A percentile compares a stretch with the other conserved stretches of the same genome.
phyloP scores from a whole-genome alignment of 1,139 yeast species.

The Sugiyamaella novakii region DNA sequence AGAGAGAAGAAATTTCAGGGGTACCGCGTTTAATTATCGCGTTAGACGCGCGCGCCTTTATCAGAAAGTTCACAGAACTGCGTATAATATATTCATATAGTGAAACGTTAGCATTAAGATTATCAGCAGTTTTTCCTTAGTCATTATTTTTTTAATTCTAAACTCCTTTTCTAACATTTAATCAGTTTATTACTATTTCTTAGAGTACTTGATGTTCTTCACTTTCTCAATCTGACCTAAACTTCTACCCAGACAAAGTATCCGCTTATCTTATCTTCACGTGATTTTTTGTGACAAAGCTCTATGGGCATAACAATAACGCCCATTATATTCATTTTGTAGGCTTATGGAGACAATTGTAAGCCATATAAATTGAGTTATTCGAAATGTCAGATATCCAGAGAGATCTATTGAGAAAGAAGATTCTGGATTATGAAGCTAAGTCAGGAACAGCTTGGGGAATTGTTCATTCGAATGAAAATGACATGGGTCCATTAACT shows the following conservation, averaged over 20 bases:
- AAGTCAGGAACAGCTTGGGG: constrained; percentile 15
- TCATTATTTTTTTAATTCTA: too few relatives aligned
- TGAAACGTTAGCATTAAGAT: background rate
- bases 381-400: constrained; percentile 15
- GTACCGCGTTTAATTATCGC: too few relatives aligned
- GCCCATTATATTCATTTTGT: too few relatives aligned
- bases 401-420: constrained; percentile 19
- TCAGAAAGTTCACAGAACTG: too few relatives aligned
- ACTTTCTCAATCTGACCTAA: too few relatives aligned
- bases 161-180: too few relatives aligned
- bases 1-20: background rate
- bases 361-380: background rate
- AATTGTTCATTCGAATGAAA: constrained; percentile 11
- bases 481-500: constrained; percentile 13
- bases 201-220: too few relatives aligned
- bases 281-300: too few relatives aligned
- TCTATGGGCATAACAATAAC: too few relatives aligned
- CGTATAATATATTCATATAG: background rate
- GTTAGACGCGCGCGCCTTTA: too few relatives aligned
- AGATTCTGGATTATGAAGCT: constrained; percentile 22
- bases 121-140: background rate
- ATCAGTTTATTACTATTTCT: too few relatives aligned
- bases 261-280: background rate
- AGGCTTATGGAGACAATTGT: background rate
- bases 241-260: too few relatives aligned